A percentile compares a stretch with the other conserved stretches of the same genome.
Conservation (phyloP, 129 eudicot species). For the Centella asiatica region DNA sequence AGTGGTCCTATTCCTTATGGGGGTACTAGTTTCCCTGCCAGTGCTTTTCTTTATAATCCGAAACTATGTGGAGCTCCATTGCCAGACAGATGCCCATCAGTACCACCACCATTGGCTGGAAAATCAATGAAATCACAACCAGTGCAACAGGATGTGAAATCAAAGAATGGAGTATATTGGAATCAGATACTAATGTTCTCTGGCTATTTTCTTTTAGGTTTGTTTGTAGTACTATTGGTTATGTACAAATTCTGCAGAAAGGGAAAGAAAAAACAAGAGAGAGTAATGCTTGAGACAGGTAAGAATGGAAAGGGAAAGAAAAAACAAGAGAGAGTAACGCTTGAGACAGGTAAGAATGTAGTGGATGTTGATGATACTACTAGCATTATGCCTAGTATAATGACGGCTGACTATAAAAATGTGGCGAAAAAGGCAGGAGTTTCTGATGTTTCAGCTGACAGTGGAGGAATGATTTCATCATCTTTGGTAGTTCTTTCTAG, state of each 20-base stretch:
- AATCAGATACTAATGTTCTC: slow-evolving; percentile 32
- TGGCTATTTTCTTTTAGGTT: slow-evolving; percentile 22
- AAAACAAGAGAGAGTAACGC: slow-evolving; percentile 8
- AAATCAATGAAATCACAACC: not conserved
- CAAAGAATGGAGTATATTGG: slow-evolving; percentile 3
- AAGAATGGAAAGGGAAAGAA: slow-evolving; percentile 22
- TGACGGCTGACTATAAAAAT: slow-evolving; percentile 28
- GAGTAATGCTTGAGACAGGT: not conserved
- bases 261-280: slow-evolving; percentile 27
- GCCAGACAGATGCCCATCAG: slow-evolving; percentile 21
- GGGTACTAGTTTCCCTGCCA: slow-evolving; percentile 6
- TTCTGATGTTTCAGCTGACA: slow-evolving; percentile 25
- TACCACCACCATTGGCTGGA: not conserved
- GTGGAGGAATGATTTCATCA: slow-evolving; percentile 33
- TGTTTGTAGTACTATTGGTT: slow-evolving; percentile 15
- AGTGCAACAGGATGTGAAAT: not conserved
- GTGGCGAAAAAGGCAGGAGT: slow-evolving; percentile 29
- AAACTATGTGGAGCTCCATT: slow-evolving; percentile 27
- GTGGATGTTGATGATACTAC: slow-evolving; percentile 24
- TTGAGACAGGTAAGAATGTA: slow-evolving; percentile 7
- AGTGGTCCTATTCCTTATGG: slow-evolving; percentile 23
- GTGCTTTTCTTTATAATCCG: slow-evolving; percentile 22
- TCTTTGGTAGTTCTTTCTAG: slow-evolving; percentile 47
- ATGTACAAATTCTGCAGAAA: slow-evolving; percentile 26
- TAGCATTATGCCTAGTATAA: slow-evolving; percentile 22